Conservation (phyloP, 345 rosid genomes). For the Salix viminalis region DNA sequence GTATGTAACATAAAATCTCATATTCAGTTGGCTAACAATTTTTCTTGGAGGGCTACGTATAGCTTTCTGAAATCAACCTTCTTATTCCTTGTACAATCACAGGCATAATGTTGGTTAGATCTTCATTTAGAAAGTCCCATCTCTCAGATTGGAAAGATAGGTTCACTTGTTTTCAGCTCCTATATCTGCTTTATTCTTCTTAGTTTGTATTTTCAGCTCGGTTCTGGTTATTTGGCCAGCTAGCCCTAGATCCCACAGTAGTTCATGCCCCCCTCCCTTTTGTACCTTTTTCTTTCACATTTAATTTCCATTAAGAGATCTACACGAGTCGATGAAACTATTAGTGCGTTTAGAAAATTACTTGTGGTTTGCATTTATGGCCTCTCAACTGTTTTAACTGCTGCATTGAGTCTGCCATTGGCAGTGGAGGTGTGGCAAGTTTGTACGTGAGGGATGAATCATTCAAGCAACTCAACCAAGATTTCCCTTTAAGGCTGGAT, state of each 20-base stretch:
- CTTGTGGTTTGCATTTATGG: not conserved
- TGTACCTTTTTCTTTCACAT: no score
- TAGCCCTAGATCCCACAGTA: not conserved
- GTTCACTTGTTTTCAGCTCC: not conserved
- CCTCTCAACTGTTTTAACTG: not conserved
- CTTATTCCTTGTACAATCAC: conserved; percentile 12
- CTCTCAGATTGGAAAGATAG: not conserved
- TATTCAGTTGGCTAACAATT: conserved; percentile 2
- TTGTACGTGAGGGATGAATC: no score
- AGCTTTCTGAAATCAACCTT: conserved; percentile 15
- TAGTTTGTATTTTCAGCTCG: not conserved
- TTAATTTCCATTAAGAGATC: no score
- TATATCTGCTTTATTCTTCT: not conserved
- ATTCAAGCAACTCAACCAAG: no score
- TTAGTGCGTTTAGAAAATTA: no score
- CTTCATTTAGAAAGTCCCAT: not conserved
- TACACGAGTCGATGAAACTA: no score
- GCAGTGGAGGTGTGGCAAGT: not conserved
- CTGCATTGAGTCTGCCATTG: not conserved
- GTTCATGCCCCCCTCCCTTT: not conserved
- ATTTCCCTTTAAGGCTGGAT: no score
- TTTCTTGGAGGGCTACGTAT: not conserved
- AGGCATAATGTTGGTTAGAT: conserved; percentile 13
- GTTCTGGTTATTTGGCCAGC: not conserved
- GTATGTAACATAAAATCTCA: conserved; percentile 20